phyloP scores from a whole-genome alignment of 2,329 filamentous ascomycete genomes.

The Aspergillus sp. region DNA sequence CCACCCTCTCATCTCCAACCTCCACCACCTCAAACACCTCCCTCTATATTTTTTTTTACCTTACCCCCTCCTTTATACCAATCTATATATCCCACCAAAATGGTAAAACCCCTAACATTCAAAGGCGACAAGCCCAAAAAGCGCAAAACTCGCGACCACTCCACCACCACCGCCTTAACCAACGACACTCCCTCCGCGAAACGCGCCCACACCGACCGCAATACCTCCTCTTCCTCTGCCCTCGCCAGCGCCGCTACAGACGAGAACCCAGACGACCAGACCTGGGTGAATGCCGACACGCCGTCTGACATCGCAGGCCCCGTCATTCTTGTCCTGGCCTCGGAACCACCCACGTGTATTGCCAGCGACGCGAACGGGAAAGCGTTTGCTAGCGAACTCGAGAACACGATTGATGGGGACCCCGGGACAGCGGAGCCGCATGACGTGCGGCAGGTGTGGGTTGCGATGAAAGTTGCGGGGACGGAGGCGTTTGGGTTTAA shows the following conservation, averaged over 20 bases:
- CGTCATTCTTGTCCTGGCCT: slow-evolving; percentile 77
- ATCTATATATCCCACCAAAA: slow-evolving; percentile 19
- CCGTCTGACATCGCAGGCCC: slow-evolving; percentile 76
- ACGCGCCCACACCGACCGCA: slow-evolving; percentile 16
- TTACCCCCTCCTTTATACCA: background rate
- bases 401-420: slow-evolving; percentile 85
- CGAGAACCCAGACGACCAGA: slow-evolving; percentile 65
- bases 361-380: slow-evolving; percentile 84
- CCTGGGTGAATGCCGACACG: slow-evolving; percentile 83
- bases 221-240: background rate
- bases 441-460: slow-evolving; percentile 93
- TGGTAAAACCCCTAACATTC: slow-evolving; percentile 82
- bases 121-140: slow-evolving; percentile 97
- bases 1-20: background rate
- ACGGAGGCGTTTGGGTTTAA: slow-evolving; percentile 84
- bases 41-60: background rate
- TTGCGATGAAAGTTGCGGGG: slow-evolving; percentile 79
- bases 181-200: slow-evolving; percentile 19
- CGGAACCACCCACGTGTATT: slow-evolving; percentile 69
- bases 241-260: background rate
- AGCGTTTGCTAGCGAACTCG: slow-evolving; percentile 76
- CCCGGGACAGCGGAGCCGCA: slow-evolving; percentile 87
- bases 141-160: slow-evolving; percentile 65
- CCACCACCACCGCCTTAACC: slow-evolving; percentile 6
- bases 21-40: slow-evolving; percentile 2